Evolutionary conservation across 192 early-diverging fungal genomes (phyloP), one percentile per base, ranked within the genome.

Genomic region (Mortierella claussenii): DNA sequence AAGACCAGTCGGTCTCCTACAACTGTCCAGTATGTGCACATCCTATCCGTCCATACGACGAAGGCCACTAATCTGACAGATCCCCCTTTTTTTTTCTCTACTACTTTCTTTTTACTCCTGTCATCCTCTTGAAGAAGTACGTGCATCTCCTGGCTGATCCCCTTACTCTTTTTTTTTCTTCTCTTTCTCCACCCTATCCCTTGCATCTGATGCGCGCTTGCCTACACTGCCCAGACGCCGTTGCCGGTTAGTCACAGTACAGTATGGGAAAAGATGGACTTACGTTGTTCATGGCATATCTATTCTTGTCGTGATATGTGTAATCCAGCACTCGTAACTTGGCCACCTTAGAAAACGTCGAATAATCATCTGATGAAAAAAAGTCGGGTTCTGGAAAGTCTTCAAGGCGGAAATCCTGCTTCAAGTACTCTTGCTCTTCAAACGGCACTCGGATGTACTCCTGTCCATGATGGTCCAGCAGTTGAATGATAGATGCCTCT

Each of bases 241-340:
- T n/a, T n/a, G n/a, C n/a, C n/a, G n/a, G n/a, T n/a, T n/a, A n/a
- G n/a, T n/a, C n/a, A n/a, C n/a, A n/a, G n/a, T n/a, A n/a, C n/a
- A n/a, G n/a, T n/a, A 40, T 40, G 13, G 13, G 37, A 40, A 10
- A 40, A 40, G 7, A 40, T 10, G 8, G 13, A 60, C 80, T 82
- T 83, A 88, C 87, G 70, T 89, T 89, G 68, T 89, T 89, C 88
- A 89, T 89, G 46, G 81, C 88, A 68, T 89, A 89, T 32, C 83
- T 28, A 55, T 89, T 89, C 76, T 89, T 89, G 30, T 86, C 82
- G 62, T 89, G 87, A 50, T 89, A 89, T 11, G 87, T 85, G 61
- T 83, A 88, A 51, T 89, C 88, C 32, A 89, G 50, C 1, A 83
- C 83, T 46, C 88, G 61, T 21, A 89, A 64, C 64, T 87, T 86